phyloP scores from a whole-genome alignment of 2,329 filamentous ascomycete species.

The Xenosphaeropsis pyriputrescens region DNA sequence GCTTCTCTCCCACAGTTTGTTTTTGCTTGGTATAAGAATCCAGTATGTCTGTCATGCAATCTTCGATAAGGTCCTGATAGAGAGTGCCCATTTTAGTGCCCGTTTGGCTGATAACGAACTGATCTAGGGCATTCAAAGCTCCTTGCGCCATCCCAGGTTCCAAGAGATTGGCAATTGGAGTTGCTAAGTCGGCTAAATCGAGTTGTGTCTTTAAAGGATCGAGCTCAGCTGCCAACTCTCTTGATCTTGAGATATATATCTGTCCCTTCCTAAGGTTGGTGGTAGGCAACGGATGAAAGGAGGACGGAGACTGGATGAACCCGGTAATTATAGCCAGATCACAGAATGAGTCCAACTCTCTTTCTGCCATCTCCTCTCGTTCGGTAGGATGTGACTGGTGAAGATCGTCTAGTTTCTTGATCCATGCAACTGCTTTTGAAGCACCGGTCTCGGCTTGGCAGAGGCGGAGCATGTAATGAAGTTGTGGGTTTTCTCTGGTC shows the following conservation, averaged over 20 bases:
- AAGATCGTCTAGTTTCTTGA: conserved; percentile 24
- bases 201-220: conserved; percentile 21
- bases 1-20: conserved; percentile 4
- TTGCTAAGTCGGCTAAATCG: conserved; percentile 23
- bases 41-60: conserved; percentile 20
- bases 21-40: conserved; percentile 13
- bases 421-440: conserved; percentile 21
- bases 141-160: conserved; percentile 22
- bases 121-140: conserved; percentile 19
- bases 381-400: conserved; percentile 19
- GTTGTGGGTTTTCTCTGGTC: conserved; percentile 21
- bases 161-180: conserved; percentile 26
- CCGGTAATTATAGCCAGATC: conserved; percentile 22
- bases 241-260: conserved; percentile 18
- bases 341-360: conserved; percentile 20
- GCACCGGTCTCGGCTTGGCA: conserved; percentile 23
- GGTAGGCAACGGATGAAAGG: conserved; percentile 20
- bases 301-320: conserved; percentile 24
- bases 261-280: conserved; percentile 24
- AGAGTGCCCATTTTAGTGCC: conserved; percentile 26
- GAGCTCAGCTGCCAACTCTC: conserved; percentile 22
- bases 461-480: conserved; percentile 28
- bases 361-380: conserved; percentile 18
- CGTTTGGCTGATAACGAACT: conserved; percentile 21
- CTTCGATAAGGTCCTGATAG: conserved; percentile 27